Base-by-base conservation (phyloP, 441 rosid genomes). In the Jatropha multifida region DNA sequence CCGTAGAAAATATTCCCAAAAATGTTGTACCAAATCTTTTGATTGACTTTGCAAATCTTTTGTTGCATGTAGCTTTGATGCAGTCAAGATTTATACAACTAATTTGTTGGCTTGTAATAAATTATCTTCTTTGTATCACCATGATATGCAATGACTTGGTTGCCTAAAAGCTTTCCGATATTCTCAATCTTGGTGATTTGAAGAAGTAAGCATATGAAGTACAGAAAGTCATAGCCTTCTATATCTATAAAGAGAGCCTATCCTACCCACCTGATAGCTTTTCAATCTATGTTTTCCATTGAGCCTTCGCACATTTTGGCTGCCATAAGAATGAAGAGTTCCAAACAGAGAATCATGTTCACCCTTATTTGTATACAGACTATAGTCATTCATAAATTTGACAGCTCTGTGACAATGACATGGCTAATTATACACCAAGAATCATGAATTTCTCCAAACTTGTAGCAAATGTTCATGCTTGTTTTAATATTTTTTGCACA, bases 31-130 rank as follows among this genome's bases (percentile, higher is more conserved):
- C 32, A 32, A 32, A 32, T 32, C 32, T 32, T 32, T 32, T 32
- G 32, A 32, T 74, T 44, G 52, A 66, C 54, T 58, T 66, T 17
- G 40, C 52, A n/a, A 17, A 60, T 73, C 18, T n/a, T 20, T 51
- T 7, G 37, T 68, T 40, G n/a, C 51, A 68, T 68, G 60, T 49
- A 20, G 59, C 58, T 32, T 42, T 44, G 6, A 68, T 68, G 59
- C 60, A 42, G n/a, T 37, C 67, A 46, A 11, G 60, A 9, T 56
- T 61, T n/a, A 46, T 48, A 32, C 42, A 73, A 64, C 11, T n/a
- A 26, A 20, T 20, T 51, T 55, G 7, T 26, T 6, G 38, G 15
- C 71, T 40, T 41, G 18, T 44, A 65, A 54, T 32, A 52, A 17
- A 38, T 65, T 52, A 73, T n/a, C 17, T 65, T 65, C 44, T 48